Conservation (phyloP, 345 rosid species). For the Pelargonium nanum region DNA sequence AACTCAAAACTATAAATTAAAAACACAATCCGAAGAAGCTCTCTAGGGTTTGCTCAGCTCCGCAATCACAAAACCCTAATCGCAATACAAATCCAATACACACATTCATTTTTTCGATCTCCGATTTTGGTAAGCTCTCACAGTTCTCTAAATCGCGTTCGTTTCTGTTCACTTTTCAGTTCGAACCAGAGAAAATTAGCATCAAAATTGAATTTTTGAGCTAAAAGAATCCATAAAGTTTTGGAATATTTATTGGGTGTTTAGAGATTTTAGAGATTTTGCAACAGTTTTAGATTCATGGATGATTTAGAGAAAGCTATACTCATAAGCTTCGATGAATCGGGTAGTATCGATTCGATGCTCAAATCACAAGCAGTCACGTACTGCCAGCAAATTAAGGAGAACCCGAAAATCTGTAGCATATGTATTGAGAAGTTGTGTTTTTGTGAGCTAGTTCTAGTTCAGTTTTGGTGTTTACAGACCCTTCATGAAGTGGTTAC, state of each 20-base stretch:
- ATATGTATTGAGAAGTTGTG: conserved; percentile 66
- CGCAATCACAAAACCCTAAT: background rate
- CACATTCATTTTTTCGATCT: background rate
- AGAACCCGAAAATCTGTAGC: conserved; percentile 35
- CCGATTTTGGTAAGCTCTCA: background rate
- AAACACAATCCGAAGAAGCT: no score
- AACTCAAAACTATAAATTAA: background rate
- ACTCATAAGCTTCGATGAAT: conserved; percentile 61
- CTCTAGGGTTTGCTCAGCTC: background rate
- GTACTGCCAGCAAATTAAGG: conserved; percentile 57
- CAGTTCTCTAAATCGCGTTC: background rate
- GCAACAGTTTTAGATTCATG: conserved; percentile 26
- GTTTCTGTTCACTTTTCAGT: background rate
- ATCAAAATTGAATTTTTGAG: background rate
- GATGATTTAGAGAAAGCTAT: conserved; percentile 88
- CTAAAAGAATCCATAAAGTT: background rate
- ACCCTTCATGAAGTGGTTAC: conserved; percentile 61
- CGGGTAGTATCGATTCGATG: conserved; percentile 44
- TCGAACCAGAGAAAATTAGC: background rate
- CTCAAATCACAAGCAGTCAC: conserved; percentile 49
- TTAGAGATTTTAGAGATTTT: no score
- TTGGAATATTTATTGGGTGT: conserved; percentile 12
- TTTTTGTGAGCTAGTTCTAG: conserved; percentile 49
- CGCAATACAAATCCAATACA: background rate
- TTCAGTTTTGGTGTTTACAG: conserved; percentile 97